Evolutionary conservation across 83 land plant genomes (phyloP).

Genomic region (Picea abies): DNA sequence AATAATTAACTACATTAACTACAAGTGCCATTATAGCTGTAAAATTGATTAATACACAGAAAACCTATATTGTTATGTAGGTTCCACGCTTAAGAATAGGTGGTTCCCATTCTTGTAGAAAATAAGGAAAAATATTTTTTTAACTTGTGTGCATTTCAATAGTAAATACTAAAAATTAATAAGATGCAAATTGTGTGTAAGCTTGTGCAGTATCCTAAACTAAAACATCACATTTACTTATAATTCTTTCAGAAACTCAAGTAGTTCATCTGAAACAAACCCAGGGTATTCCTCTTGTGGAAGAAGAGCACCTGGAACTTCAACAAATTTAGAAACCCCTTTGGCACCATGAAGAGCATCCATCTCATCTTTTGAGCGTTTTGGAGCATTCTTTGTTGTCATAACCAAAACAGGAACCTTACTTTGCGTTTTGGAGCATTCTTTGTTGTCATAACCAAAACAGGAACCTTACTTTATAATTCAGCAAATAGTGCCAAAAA

Average conservation of each 20-base stretch:
- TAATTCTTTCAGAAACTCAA: slow-evolving; percentile 19
- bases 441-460: slow-evolving; percentile 58
- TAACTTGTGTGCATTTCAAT: no score
- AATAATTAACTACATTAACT: no score
- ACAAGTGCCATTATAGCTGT: no score
- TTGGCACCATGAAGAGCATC: slow-evolving; percentile 81
- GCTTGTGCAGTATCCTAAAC: no score
- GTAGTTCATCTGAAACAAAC: slow-evolving; percentile 63
- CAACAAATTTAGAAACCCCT: slow-evolving; percentile 82
- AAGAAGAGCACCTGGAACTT: slow-evolving; percentile 83
- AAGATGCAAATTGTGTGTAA: no score
- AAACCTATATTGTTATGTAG: no score
- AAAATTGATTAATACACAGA: no score
- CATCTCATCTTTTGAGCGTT: slow-evolving; percentile 96
- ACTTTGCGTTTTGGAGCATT: slow-evolving; percentile 80
- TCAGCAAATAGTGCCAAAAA: slow-evolving; percentile 74
- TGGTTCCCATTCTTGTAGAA: no score
- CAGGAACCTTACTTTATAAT: slow-evolving; percentile 67
- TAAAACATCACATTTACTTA: no score
- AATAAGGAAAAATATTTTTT: no score
- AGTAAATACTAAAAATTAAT: no score
- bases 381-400: slow-evolving; percentile 63
- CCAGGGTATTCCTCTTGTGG: slow-evolving; percentile 94
- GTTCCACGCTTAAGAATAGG: no score
- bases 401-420: slow-evolving; percentile 66